phyloP scores from a whole-genome alignment of 2,329 filamentous ascomycete genomes.

The Xylaria sp. region DNA sequence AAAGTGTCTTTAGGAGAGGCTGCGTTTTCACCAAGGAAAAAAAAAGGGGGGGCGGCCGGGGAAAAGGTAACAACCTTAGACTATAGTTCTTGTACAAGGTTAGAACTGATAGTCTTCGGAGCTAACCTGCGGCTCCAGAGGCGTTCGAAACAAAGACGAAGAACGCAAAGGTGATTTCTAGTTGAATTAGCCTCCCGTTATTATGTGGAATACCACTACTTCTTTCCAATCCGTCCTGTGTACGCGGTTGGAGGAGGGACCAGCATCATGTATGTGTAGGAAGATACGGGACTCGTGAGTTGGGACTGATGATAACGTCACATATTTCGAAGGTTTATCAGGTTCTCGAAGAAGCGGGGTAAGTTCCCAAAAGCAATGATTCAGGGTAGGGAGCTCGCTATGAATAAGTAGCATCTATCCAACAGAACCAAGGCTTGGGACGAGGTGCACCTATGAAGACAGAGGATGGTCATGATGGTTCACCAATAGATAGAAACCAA shows the following conservation, averaged over 20 bases:
- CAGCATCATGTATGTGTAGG: conserved; percentile 12
- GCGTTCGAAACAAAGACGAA: background rate
- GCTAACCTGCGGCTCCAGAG: background rate
- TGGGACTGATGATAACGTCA: conserved; percentile 3
- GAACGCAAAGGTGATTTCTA: background rate
- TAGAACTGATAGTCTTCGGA: background rate
- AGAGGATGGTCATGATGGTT: background rate
- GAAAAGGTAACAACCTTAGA: background rate
- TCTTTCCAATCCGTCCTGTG: conserved; percentile 1
- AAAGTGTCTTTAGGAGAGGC: background rate
- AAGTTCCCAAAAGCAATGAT: background rate
- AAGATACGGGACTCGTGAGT: background rate
- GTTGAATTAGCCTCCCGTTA: background rate
- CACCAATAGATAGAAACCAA: background rate
- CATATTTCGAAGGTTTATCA: background rate
- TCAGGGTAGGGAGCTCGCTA: conserved; percentile 1
- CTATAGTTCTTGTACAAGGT: background rate
- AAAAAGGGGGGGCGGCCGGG: background rate
- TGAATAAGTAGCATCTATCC: background rate
- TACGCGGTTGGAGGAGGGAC: background rate
- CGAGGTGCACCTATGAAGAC: background rate
- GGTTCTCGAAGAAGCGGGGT: conserved; percentile 21
- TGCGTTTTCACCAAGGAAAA: background rate
- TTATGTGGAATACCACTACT: background rate
- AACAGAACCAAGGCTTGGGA: background rate